Evolutionary conservation across 345 rosid genomes (phyloP), one percentile per base, ranked within the genome.

Genomic region (Acer yangbiense): DNA sequence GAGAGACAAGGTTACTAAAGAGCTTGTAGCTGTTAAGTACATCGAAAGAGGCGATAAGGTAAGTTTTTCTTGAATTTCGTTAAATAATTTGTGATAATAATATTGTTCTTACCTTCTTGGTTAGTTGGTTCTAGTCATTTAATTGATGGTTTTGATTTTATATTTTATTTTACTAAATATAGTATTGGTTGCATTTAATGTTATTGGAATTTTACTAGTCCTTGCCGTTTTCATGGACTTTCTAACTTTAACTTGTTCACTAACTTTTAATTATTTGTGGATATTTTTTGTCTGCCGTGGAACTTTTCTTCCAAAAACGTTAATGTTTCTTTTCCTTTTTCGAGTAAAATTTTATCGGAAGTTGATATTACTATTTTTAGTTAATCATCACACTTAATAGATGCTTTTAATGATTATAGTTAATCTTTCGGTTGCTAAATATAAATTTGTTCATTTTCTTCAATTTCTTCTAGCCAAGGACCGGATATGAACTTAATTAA

Each of bases 11-110:
- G 81, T 83, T 35, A 90, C 94, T 17, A 83, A 85, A 76, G 98
- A 92, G 79, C 97, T 92, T 60, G 98, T 94, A 77, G 98, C 99
- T 84, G 97, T 96, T 66, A 96, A 96, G 88, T 96, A 91, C 74
- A 94, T 96, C 85, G 99, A 96, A 85, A 84, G 99, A 81, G 99
- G 99, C 78, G 92, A 89, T 27, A 93, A 87, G 95, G 98, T 91
- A 46, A 66, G 85, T 67, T 44, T 35, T 35, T 35, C 43, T 60
- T 60, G 27, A 52, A 76, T 58, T 72, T 65, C 12, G 7, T 50
- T 57, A 8, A 20, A 18, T 46, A 18, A 27, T 20, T 16, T 9
- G n/a, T 44, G 32, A 13, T 73, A 46, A 46, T 46, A 46, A 46
- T 46, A 2, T 46, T 46, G 13, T 46, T 46, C 11, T n/a, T n/a